These are phyloP conservation scores for Lactuca sativa DNA, from an alignment of 129 eudicot species.

Conservation along the genomic window DNA sequence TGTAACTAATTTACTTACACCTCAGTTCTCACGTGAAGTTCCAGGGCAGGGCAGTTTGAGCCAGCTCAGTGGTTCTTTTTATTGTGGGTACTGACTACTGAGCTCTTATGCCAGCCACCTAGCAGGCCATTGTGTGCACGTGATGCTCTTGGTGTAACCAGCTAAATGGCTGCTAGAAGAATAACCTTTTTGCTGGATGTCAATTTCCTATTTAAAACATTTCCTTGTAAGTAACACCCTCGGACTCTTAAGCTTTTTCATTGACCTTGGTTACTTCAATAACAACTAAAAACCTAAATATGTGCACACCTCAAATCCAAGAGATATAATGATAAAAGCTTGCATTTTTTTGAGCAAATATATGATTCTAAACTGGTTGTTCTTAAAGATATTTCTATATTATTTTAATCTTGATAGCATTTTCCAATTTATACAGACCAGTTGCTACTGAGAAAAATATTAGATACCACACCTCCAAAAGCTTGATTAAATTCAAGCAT, in stretches of 20 bases:
- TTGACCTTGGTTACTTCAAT: slow-evolving; percentile 9
- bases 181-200: too few species aligned
- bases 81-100: too few species aligned
- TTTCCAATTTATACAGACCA: slow-evolving; percentile 19
- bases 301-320: slow-evolving; percentile 8
- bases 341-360: slow-evolving; percentile 6
- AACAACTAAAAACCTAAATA: not conserved
- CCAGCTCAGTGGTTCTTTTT: too few species aligned
- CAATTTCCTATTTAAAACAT: too few species aligned
- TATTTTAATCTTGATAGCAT: not conserved
- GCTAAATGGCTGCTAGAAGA: too few species aligned
- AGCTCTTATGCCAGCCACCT: too few species aligned
- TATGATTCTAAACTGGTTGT: not conserved
- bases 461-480: slow-evolving; percentile 8
- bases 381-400: not conserved
- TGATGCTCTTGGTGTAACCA: too few species aligned
- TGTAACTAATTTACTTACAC: too few species aligned
- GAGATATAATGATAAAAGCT: not conserved
- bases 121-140: too few species aligned
- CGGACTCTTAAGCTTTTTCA: not conserved
- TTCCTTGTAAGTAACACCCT: not conserved
- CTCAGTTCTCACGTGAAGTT: too few species aligned
- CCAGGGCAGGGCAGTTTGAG: too few species aligned
- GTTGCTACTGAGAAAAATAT: not conserved
- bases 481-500: slow-evolving; percentile 9